These are phyloP conservation scores for Isoetes engelmannii DNA, from an alignment of 83 land plant genomes.

Conservation along the genomic window DNA sequence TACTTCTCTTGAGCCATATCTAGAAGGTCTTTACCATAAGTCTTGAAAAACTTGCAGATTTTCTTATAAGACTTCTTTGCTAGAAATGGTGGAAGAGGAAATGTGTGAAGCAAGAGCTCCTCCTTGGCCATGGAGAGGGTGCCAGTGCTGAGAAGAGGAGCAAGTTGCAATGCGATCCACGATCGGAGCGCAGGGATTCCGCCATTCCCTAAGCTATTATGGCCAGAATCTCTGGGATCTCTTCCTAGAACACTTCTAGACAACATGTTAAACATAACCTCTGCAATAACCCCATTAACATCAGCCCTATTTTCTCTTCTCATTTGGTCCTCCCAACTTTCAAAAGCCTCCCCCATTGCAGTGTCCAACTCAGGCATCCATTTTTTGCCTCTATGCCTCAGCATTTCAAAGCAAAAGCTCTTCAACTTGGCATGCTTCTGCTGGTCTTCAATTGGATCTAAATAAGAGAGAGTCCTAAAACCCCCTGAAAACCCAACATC, in stretches of 20 bases:
- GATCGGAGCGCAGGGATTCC: background rate
- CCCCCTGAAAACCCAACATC: slow-evolving; percentile 13
- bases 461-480: slow-evolving; percentile 9
- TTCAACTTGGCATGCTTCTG: slow-evolving; percentile 17
- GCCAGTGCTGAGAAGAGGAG: background rate
- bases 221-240: background rate
- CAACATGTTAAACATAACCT: slow-evolving; percentile 18
- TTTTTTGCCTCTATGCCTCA: background rate
- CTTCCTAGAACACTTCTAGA: slow-evolving; percentile 12
- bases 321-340: background rate
- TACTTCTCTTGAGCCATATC: background rate
- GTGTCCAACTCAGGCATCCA: slow-evolving; percentile 12
- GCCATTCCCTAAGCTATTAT: background rate
- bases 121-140: background rate
- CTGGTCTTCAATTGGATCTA: slow-evolving; percentile 7
- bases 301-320: background rate
- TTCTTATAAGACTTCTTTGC: background rate
- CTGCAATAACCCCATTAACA: slow-evolving; percentile 23
- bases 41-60: background rate
- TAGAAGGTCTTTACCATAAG: background rate
- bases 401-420: slow-evolving; percentile 14
- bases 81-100: background rate
- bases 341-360: slow-evolving; percentile 2
- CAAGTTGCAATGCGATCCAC: background rate
- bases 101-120: background rate